Base-by-base conservation (phyloP, 768 basidiomycete genomes). In the Naganishia vishniacii region DNA sequence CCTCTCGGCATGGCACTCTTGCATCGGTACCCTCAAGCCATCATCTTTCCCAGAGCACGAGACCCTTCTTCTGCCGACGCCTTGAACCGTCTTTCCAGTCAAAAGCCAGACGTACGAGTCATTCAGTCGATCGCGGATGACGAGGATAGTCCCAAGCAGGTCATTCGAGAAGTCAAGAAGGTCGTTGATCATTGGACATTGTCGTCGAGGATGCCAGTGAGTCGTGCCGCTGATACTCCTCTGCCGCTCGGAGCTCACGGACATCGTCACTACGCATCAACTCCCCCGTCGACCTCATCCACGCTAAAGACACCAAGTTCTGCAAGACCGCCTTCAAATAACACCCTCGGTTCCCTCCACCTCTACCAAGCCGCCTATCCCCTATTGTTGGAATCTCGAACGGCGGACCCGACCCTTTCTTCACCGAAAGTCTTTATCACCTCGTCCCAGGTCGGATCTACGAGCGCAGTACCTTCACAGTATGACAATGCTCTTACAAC, bases 201-300 rank as follows among this genome's bases (percentile, higher is more conserved):
- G 61, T 73, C 13, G 63, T 72, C 12, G 67, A 69, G n/a, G 70
- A 70, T 64, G 71, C 69, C 23, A 68, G 68, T 70, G 32, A 60
- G 65, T 66, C 4, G 0, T n/a, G 3, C n/a, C 29, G 29, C 7
- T 9, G 8, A 20, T 7, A 8, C 11, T 48, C 8, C 46, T 8
- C 26, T n/a, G n/a, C 9, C 46, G 37, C 8, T 16, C 16, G 37
- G 37, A 8, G 37, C 37, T 40, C n/a, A n/a, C n/a, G n/a, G n/a
- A n/a, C n/a, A n/a, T n/a, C n/a, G n/a, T n/a, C n/a, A n/a, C 34
- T 37, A 60, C 25, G 34, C n/a, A 48, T 45, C 34, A 34, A 32
- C 46, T 18, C 45, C 2, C 26, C 34, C 23, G 26, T 41, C 15
- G 45, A 29, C 20, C 61, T 34, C 18, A 20, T 28, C 18, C 34